Conservation (phyloP, 495 filamentous ascomycete genomes). For the Penicillium cinerascens region DNA sequence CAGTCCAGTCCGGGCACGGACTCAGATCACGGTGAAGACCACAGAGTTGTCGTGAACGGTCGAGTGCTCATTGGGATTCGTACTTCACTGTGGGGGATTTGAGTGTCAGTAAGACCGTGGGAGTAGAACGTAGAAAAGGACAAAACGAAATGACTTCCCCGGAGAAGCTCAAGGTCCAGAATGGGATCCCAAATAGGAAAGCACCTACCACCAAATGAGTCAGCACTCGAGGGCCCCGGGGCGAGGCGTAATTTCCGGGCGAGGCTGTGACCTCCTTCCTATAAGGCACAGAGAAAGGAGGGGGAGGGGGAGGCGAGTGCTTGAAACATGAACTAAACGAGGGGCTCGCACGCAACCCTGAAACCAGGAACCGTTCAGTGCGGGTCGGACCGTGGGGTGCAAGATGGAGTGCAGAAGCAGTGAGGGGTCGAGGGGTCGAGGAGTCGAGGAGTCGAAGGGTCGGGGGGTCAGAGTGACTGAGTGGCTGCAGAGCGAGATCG, state of each 20-base stretch:
- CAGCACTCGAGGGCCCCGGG: constrained; percentile 1
- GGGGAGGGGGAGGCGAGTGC: not conserved
- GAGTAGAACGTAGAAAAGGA: not conserved
- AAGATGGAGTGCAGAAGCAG: not conserved
- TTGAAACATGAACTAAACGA: not conserved
- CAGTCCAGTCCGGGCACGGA: constrained; percentile 11
- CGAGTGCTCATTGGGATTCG: constrained; percentile 42
- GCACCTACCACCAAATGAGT: constrained; percentile 12
- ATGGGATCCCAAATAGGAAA: constrained; percentile 28
- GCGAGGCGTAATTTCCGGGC: not conserved
- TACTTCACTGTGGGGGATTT: constrained; percentile 36
- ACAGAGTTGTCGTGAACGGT: constrained; percentile 27
- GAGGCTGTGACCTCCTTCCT: not conserved
- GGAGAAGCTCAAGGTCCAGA: not conserved
- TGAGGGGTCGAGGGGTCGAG: not conserved
- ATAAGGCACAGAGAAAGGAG: not conserved
- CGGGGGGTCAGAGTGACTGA: not conserved
- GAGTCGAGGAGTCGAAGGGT: not conserved
- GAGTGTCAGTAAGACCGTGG: constrained; percentile 43
- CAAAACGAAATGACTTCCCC: not conserved
- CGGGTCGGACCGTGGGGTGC: too few relatives aligned
- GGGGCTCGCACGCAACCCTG: not conserved
- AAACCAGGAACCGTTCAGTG: not conserved
- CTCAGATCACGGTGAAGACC: constrained; percentile 24
- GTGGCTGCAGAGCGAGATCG: too few relatives aligned